These are phyloP conservation scores for Paxillus rubicundulus DNA, from an alignment of 768 basidiomycete genomes.

Conservation along the genomic window DNA sequence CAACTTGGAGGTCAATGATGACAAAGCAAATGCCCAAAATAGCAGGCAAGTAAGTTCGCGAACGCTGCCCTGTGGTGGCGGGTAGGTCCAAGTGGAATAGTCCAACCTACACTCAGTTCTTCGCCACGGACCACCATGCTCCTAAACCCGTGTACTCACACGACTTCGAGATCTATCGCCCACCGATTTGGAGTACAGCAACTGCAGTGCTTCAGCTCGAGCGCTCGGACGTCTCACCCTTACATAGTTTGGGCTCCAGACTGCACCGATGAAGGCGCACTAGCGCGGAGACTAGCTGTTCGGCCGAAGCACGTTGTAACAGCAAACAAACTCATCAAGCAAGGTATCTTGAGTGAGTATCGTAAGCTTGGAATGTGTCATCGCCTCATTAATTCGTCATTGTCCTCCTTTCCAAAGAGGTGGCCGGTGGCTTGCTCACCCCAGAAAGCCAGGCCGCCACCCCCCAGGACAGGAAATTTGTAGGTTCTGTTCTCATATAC, in stretches of 20 bases:
- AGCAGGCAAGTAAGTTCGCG: background rate
- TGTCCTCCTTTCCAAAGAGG: conserved; percentile 27
- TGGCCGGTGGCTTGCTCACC: conserved; percentile 57
- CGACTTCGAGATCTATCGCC: background rate
- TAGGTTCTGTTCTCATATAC: conserved; percentile 57
- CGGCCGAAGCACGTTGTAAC: conserved; percentile 49
- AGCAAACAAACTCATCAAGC: conserved; percentile 40
- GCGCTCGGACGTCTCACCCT: conserved; percentile 3
- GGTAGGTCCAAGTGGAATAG: too few species aligned
- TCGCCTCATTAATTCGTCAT: conserved; percentile 6
- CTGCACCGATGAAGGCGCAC: conserved; percentile 54
- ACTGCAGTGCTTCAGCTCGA: conserved; percentile 13
- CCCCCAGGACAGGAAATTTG: conserved; percentile 50
- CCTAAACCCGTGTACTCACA: background rate
- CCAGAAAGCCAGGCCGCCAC: conserved; percentile 54
- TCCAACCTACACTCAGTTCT: background rate
- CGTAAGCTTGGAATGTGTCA: conserved; percentile 4
- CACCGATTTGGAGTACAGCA: background rate
- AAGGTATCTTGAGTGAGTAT: conserved; percentile 51
- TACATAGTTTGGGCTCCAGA: conserved; percentile 66
- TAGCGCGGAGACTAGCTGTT: conserved; percentile 55
- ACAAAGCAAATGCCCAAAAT: background rate
- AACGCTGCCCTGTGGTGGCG: too few species aligned
- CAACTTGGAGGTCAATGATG: background rate
- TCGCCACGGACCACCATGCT: background rate